Evolutionary conservation across 352 stramenopile genomes (phyloP).

Genomic region (Phytophthora pini): DNA sequence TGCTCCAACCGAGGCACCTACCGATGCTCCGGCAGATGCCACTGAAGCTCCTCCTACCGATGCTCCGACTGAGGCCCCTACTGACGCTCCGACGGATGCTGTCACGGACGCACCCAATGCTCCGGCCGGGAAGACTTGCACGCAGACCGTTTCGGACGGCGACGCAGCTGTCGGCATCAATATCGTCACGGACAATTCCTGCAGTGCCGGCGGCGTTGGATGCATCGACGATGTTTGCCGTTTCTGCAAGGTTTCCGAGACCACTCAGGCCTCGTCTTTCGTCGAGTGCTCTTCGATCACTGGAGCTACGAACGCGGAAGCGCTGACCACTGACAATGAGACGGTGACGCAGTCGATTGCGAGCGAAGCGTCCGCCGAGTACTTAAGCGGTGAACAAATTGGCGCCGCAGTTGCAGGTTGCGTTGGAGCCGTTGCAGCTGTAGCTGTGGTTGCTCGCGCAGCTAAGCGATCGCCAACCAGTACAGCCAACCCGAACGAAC

Average conservation of each 20-base stretch:
- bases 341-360: constrained; percentile 9
- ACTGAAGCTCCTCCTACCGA: not conserved
- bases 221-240: constrained; percentile 54
- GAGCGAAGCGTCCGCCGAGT: not conserved
- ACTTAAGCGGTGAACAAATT: constrained; percentile 15
- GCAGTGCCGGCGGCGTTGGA: constrained; percentile 38
- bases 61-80: constrained; percentile 5
- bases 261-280: constrained; percentile 29
- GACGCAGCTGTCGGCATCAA: constrained; percentile 47
- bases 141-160: constrained; percentile 22
- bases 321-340: constrained; percentile 10
- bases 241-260: constrained; percentile 46
- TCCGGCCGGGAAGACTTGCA: constrained; percentile 16
- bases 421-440: constrained; percentile 38
- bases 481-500: constrained; percentile 18
- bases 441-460: constrained; percentile 31
- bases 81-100: constrained; percentile 11
- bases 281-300: constrained; percentile 26
- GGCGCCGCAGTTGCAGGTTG: constrained; percentile 18
- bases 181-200: constrained; percentile 42
- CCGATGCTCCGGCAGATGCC: not conserved
- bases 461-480: constrained; percentile 30
- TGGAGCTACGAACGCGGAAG: constrained; percentile 1
- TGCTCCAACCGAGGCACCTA: not conserved
- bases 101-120: constrained; percentile 2